Conservation (phyloP, 306 rosid species). For the Sphenostylis stenocarpa region DNA sequence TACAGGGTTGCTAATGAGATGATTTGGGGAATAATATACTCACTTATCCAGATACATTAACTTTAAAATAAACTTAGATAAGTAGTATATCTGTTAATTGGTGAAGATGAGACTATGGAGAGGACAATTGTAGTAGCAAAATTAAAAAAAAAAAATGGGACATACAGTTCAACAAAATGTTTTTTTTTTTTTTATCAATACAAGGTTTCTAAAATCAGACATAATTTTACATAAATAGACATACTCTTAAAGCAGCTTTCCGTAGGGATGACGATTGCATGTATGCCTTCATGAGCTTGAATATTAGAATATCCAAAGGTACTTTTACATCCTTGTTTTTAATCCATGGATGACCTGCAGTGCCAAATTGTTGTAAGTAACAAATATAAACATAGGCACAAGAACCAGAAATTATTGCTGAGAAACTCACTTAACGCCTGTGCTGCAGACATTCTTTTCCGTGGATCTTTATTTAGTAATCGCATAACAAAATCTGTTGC, state of each 20-base stretch:
- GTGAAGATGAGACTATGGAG: not conserved
- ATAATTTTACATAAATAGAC: constrained; percentile 18
- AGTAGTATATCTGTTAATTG: not conserved
- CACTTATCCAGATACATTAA: not conserved
- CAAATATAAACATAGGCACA: not conserved
- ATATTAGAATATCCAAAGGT: constrained; percentile 66
- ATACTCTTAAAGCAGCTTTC: constrained; percentile 78
- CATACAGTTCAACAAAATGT: not conserved
- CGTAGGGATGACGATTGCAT: constrained; percentile 76
- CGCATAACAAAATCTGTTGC: constrained; percentile 69
- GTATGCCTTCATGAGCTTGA: constrained; percentile 73
- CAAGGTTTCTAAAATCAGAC: not conserved
- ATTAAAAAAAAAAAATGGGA: not conserved
- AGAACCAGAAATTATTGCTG: not conserved
- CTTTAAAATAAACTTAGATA: not conserved
- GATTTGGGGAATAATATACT: constrained; percentile 2
- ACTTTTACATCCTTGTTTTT: constrained; percentile 51
- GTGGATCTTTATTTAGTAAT: constrained; percentile 73
- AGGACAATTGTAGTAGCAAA: not conserved
- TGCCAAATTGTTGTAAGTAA: constrained; percentile 26
- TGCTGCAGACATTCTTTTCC: constrained; percentile 82
- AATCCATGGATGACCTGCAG: constrained; percentile 85
- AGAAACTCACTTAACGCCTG: constrained; percentile 68
- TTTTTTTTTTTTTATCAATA: not conserved
- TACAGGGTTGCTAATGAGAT: not conserved